Percentiles rank a stretch among this genome's conserved stretches.
These are phyloP conservation scores for Ophiosphaerella korrae DNA, from an alignment of 2,329 filamentous ascomycete genomes.

Conservation along the genomic window DNA sequence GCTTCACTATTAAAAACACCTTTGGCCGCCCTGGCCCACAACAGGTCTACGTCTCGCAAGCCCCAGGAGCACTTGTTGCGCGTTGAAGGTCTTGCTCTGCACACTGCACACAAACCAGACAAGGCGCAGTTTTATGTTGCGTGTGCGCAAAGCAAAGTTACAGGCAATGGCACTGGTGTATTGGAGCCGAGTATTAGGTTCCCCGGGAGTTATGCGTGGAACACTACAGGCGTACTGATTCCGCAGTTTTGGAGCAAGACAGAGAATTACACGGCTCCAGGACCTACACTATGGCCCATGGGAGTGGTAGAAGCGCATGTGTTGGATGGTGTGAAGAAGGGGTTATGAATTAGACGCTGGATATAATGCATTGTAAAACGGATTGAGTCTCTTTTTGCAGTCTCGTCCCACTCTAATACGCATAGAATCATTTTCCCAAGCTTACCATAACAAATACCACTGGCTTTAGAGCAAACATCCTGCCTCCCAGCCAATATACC, in stretches of 20 bases:
- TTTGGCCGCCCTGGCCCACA: conserved; percentile 44
- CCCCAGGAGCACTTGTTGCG: conserved; percentile 49
- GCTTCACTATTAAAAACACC: conserved; percentile 54
- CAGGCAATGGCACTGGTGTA: conserved; percentile 32
- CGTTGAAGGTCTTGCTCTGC: conserved; percentile 46
- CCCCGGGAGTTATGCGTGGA: conserved; percentile 44
- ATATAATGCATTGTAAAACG: no score
- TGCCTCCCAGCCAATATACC: no score
- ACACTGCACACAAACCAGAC: conserved; percentile 26
- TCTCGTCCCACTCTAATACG: no score
- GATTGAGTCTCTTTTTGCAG: no score
- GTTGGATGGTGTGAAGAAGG: conserved; percentile 12
- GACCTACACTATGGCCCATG: conserved; percentile 28
- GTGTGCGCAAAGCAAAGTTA: conserved; percentile 51
- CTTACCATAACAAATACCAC: no score
- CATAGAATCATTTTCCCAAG: no score
- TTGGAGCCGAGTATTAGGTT: conserved; percentile 33
- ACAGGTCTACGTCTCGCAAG: conserved; percentile 36
- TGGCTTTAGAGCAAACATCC: no score
- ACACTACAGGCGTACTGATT: conserved; percentile 41
- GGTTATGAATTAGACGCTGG: no score
- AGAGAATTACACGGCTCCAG: conserved; percentile 32
- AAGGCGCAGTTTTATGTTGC: conserved; percentile 51
- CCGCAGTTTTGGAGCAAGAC: conserved; percentile 15
- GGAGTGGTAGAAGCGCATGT: conserved; percentile 18